Percentiles rank a stretch among this genome's conserved stretches.
Evolutionary conservation across 441 rosid species (phyloP).

Genomic region (Kokia cookei): DNA sequence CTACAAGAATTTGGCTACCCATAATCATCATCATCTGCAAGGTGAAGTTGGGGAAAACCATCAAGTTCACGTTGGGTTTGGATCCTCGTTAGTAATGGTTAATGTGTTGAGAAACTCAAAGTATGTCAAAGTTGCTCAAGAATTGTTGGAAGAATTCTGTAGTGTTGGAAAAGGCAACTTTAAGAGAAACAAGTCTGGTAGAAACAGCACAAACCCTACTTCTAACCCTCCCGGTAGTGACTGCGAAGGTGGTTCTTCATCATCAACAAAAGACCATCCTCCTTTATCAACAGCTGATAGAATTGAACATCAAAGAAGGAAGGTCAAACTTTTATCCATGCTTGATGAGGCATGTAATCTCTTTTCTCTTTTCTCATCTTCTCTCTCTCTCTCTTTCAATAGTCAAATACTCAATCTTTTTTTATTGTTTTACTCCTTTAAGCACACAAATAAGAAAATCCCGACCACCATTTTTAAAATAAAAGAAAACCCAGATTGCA

Average conservation of each 20-base stretch:
- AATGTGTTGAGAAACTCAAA: conserved; percentile 64
- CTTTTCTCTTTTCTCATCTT: conserved; percentile 7
- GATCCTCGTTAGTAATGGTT: conserved; percentile 45
- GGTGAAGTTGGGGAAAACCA: conserved; percentile 33
- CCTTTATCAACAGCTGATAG: conserved; percentile 74
- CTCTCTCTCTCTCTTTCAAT: conserved; percentile 11
- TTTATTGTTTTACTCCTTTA: background rate
- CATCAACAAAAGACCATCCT: conserved; percentile 46
- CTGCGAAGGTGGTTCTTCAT: conserved; percentile 38
- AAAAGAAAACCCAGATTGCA: background rate
- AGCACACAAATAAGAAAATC: conserved; percentile 13
- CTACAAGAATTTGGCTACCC: conserved; percentile 34
- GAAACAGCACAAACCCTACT: conserved; percentile 51
- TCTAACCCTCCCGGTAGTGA: conserved; percentile 22
- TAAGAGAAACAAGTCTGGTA: conserved; percentile 51
- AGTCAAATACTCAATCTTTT: too few species aligned
- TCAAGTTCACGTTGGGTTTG: conserved; percentile 36
- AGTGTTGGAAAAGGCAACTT: conserved; percentile 74
- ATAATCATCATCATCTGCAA: conserved; percentile 36
- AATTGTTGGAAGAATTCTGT: conserved; percentile 83
- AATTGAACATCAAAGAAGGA: conserved; percentile 89
- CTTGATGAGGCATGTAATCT: conserved; percentile 91
- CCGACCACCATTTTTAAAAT: background rate
- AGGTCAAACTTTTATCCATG: conserved; percentile 88
- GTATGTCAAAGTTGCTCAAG: conserved; percentile 69